Conservation (phyloP, 495 filamentous ascomycete genomes). For the Evernia prunastri region DNA sequence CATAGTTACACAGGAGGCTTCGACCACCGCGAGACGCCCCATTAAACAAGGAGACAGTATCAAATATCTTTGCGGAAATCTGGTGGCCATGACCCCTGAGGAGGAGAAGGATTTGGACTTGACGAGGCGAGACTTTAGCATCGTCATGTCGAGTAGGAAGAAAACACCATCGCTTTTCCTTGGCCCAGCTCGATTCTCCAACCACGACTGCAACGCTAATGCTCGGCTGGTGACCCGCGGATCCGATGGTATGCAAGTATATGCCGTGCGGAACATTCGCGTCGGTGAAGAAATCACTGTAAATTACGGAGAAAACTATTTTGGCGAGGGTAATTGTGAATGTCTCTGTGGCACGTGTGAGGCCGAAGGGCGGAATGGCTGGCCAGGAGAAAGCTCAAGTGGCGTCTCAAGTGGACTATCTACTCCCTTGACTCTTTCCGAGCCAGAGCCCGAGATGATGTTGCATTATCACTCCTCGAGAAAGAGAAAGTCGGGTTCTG, state of each 20-base stretch:
- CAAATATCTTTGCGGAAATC: conserved; percentile 83
- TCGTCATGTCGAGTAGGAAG: conserved; percentile 87
- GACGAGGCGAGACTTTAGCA: conserved; percentile 85
- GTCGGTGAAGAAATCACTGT: conserved; percentile 94
- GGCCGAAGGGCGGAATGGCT: conserved; percentile 67
- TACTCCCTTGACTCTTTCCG: conserved; percentile 30
- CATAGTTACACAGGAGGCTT: conserved; percentile 80
- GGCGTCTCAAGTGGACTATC: conserved; percentile 34
- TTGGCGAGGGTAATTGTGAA: conserved; percentile 90
- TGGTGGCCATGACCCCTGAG: conserved; percentile 81
- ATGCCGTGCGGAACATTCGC: conserved; percentile 71
- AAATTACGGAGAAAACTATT: conserved; percentile 91
- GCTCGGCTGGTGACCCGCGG: conserved; percentile 75
- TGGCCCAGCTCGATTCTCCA: conserved; percentile 91
- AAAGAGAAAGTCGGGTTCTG: conserved; percentile 15
- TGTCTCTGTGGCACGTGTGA: conserved; percentile 91
- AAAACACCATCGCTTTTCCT: conserved; percentile 85
- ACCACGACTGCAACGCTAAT: conserved; percentile 96
- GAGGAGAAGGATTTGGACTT: conserved; percentile 76
- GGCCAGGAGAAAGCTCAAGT: conserved; percentile 50
- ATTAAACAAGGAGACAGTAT: conserved; percentile 78
- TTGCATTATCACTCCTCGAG: conserved; percentile 21
- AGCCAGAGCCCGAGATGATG: conserved; percentile 28
- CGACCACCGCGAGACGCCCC: conserved; percentile 70
- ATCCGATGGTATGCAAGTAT: conserved; percentile 79